Conservation (phyloP, 2,329 filamentous ascomycete genomes). For the Aspergillus novofumigatus region DNA sequence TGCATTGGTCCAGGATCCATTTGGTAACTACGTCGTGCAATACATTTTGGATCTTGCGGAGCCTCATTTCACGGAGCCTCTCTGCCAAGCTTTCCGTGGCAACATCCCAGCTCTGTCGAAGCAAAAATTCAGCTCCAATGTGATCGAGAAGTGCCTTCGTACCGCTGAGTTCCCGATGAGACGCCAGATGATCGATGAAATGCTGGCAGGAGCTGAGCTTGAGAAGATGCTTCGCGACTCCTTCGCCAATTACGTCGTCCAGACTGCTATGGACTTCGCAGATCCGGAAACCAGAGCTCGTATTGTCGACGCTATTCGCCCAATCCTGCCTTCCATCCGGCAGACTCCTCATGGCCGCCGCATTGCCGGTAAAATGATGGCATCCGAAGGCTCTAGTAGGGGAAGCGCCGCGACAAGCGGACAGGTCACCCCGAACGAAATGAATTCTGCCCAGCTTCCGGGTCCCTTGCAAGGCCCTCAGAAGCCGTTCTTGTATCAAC, state of each 20-base stretch:
- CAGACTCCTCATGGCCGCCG: slow-evolving; percentile 92
- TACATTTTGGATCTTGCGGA: slow-evolving; percentile 97
- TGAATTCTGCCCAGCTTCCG: slow-evolving; percentile 33
- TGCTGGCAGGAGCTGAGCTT: slow-evolving; percentile 69
- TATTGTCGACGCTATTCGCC: slow-evolving; percentile 79
- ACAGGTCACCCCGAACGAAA: slow-evolving; percentile 38
- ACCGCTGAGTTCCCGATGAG: slow-evolving; percentile 72
- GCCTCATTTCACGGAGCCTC: slow-evolving; percentile 77
- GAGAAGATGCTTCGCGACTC: slow-evolving; percentile 86
- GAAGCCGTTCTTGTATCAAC: slow-evolving; percentile 30
- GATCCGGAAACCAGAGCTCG: slow-evolving; percentile 68
- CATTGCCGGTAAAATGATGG: slow-evolving; percentile 80
- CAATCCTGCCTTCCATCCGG: slow-evolving; percentile 77
- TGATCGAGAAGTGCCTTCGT: slow-evolving; percentile 93
- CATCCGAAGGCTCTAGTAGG: slow-evolving; percentile 45
- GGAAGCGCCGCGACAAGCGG: slow-evolving; percentile 37
- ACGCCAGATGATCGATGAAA: slow-evolving; percentile 79
- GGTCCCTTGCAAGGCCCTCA: slow-evolving; percentile 25
- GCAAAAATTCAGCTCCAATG: slow-evolving; percentile 99
- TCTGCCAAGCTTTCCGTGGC: slow-evolving; percentile 75
- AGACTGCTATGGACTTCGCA: slow-evolving; percentile 87
- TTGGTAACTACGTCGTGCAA: slow-evolving; percentile 97
- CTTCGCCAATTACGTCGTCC: slow-evolving; percentile 96
- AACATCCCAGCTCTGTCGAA: slow-evolving; percentile 71
- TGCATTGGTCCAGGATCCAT: slow-evolving; percentile 88